These are phyloP conservation scores for Mycena amicta DNA, from an alignment of 768 basidiomycete genomes.

Conservation along the genomic window DNA sequence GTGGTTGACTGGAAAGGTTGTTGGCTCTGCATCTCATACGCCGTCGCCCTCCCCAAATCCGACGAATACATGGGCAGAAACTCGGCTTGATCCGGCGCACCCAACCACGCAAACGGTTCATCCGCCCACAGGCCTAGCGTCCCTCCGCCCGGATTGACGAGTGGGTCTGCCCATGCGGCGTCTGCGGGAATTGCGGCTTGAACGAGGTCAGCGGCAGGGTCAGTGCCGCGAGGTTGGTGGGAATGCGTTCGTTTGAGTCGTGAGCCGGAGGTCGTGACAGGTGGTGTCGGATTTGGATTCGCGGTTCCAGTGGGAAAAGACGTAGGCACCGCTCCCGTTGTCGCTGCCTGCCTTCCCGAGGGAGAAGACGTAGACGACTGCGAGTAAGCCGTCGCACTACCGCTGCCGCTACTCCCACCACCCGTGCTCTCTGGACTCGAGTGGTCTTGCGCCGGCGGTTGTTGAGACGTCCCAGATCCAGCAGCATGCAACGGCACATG, in stretches of 20 bases:
- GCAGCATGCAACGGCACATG: background rate
- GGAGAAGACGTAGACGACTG: background rate
- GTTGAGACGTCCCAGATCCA: background rate
- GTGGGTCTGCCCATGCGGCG: too few relatives aligned
- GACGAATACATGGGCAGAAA: conserved; percentile 39
- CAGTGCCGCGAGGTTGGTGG: too few relatives aligned
- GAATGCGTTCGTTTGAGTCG: too few relatives aligned
- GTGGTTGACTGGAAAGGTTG: conserved; percentile 18
- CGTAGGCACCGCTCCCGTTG: background rate
- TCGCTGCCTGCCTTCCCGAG: background rate
- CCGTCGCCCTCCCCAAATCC: conserved; percentile 46
- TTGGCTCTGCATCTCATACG: conserved; percentile 11
- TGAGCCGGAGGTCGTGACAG: too few relatives aligned
- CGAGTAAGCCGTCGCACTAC: background rate
- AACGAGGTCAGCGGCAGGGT: too few relatives aligned
- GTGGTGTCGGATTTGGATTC: too few relatives aligned
- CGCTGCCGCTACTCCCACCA: background rate
- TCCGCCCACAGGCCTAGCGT: background rate
- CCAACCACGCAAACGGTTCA: conserved; percentile 5
- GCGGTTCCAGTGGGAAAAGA: background rate
- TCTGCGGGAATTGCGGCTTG: too few relatives aligned
- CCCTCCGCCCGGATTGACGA: too few relatives aligned
- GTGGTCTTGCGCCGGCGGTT: background rate
- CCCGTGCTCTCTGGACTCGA: background rate
- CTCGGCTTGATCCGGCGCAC: background rate